Evolutionary conservation across 2,329 filamentous ascomycete species (phyloP), one percentile per base, ranked within the genome.

Genomic region (Sclerotinia sclerotiorum): DNA sequence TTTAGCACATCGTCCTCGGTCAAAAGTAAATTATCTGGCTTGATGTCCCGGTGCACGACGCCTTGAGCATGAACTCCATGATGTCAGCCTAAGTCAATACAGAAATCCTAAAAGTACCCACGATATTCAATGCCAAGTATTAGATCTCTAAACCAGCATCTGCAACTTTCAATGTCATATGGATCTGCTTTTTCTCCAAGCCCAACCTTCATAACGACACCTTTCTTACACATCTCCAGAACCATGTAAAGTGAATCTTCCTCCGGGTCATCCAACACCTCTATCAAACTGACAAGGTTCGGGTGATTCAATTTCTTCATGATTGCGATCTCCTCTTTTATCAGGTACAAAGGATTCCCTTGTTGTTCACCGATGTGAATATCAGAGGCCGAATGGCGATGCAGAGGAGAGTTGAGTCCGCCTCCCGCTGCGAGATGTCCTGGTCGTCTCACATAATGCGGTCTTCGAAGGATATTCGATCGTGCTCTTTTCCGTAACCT

Each of bases 171-270:
- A 71, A 91, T 87, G 39, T 87, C 84, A 78, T 97, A 97, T 0
- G 95, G 94, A 70, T 90, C 87, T 24, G 93, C 91, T 68, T 85
- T 84, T 75, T 97, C 90, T 69, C 91, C 90, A n/a, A 98, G 81
- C 3, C 92, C 93, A 67, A 99, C 92, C 76, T 94, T 94, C 94
- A 98, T 98, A 64, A 97, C 87, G 29, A 97, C 94, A 0, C 95
- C 95, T 79, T 97, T 97, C 77, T 97, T 95, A 82, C 95, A 99
- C 92, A 97, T 97, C 79, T 99, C 95, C 79, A 99, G 85, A 29
- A 99, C 95, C 92, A 99, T 98, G 81, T 97, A 99, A 17, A 99
- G 81, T 3, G 94, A 97, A 79, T 99, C 95, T 77, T 97, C 93
- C 60, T 94, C 90, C 0, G 95, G 94, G 77, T 98, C 95, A 78